phyloP scores from a whole-genome alignment of 1,139 yeast species.

The Williopsis jadinii region DNA sequence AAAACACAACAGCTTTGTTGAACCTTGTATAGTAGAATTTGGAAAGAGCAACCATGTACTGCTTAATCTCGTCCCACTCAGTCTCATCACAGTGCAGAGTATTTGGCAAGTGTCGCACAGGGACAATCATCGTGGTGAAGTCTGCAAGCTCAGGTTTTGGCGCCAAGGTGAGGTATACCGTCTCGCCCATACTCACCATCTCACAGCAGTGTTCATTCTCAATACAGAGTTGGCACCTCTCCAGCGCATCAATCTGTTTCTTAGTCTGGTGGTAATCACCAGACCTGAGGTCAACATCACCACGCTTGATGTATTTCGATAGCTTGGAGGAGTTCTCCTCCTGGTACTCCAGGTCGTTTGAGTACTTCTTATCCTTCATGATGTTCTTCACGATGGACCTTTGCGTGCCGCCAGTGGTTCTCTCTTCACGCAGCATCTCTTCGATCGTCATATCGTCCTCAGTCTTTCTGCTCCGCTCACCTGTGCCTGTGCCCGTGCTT shows the following conservation, averaged over 20 bases:
- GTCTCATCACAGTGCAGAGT: slow-evolving; percentile 35
- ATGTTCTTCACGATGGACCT: slow-evolving; percentile 26
- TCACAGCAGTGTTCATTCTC: slow-evolving; percentile 25
- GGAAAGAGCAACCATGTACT: slow-evolving; percentile 35
- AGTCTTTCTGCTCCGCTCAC: not conserved
- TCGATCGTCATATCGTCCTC: slow-evolving; percentile 27
- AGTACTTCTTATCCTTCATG: slow-evolving; percentile 30
- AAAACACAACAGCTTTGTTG: slow-evolving; percentile 34
- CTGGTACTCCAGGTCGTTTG: slow-evolving; percentile 33
- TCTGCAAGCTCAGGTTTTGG: slow-evolving; percentile 32
- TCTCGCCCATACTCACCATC: slow-evolving; percentile 16
- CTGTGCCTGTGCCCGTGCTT: slow-evolving; percentile 3
- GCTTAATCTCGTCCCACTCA: slow-evolving; percentile 37
- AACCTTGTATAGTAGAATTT: slow-evolving; percentile 30
- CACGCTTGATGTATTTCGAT: slow-evolving; percentile 24
- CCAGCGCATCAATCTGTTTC: slow-evolving; percentile 26
- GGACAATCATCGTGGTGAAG: slow-evolving; percentile 33
- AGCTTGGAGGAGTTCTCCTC: slow-evolving; percentile 35
- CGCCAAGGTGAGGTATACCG: slow-evolving; percentile 19
- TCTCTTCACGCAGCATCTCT: slow-evolving; percentile 30
- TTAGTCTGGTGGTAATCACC: slow-evolving; percentile 24
- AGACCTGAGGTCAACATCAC: slow-evolving; percentile 23
- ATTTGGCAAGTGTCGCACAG: slow-evolving; percentile 34
- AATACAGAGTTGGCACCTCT: slow-evolving; percentile 33
- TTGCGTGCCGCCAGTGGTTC: slow-evolving; percentile 21